A percentile compares a stretch with the other conserved stretches of the same genome.
These are phyloP conservation scores for Yamadazyma sp. DNA, from an alignment of 1,139 yeast genomes.

Conservation along the genomic window DNA sequence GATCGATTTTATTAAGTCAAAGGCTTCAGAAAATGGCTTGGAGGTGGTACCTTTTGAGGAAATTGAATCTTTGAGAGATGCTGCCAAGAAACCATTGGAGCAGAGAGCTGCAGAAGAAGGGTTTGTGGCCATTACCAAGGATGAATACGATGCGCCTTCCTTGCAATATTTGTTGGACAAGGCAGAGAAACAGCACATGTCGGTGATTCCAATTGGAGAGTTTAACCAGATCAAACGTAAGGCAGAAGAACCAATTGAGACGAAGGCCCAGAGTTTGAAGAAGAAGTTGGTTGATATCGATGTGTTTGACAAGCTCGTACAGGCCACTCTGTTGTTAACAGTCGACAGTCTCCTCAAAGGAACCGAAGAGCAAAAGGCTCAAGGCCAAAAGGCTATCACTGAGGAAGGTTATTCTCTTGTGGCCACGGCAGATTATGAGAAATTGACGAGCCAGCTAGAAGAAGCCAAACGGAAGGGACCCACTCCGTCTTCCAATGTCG, in stretches of 20 bases:
- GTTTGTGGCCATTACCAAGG: conserved; percentile 22
- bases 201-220: conserved; percentile 20
- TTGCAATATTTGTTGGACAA: conserved; percentile 21
- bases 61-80: conserved; percentile 18
- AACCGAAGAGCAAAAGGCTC: conserved; percentile 4
- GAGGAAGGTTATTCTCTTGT: conserved; percentile 8
- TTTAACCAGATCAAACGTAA: conserved; percentile 12
- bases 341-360: conserved; percentile 10
- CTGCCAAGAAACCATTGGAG: conserved; percentile 15
- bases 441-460: conserved; percentile 6
- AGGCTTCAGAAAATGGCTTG: conserved; percentile 31
- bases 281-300: conserved; percentile 9
- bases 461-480: conserved; percentile 6
- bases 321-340: conserved; percentile 4
- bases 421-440: conserved; percentile 7
- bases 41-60: conserved; percentile 29
- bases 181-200: conserved; percentile 17
- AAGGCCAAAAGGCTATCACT: not conserved
- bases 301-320: conserved; percentile 5
- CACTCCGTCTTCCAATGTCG: conserved; percentile 12
- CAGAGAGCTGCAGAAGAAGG: conserved; percentile 27
- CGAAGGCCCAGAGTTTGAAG: conserved; percentile 14
- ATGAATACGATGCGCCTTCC: conserved; percentile 24
- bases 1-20: conserved; percentile 26
- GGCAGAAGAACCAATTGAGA: conserved; percentile 23